Conservation (phyloP, 163 green algal species). For the Scenedesmus sp. region DNA sequence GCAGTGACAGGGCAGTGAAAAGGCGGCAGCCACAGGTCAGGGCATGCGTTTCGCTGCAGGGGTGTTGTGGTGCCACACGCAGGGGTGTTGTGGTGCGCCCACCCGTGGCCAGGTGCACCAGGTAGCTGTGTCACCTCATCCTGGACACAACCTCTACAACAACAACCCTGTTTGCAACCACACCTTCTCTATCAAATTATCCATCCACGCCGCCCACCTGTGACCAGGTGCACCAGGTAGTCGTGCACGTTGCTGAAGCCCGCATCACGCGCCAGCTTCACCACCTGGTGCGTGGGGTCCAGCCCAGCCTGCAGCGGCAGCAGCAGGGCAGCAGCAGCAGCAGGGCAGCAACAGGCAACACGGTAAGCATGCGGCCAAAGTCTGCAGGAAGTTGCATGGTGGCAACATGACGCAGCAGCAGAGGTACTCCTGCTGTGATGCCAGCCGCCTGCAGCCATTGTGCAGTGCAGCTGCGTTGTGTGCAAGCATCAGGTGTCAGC, state of each 20-base stretch:
- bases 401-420: not conserved
- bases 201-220: constrained; percentile 53
- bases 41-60: not conserved
- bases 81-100: not conserved
- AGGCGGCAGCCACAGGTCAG: not conserved
- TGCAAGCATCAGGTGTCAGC: not conserved
- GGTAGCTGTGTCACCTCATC: not conserved
- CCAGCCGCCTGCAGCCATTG: not conserved
- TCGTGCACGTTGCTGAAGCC: constrained; percentile 89
- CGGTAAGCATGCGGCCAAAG: not conserved
- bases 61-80: not conserved
- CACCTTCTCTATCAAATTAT: not conserved
- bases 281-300: constrained; percentile 78
- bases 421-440: not conserved
- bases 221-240: constrained; percentile 80
- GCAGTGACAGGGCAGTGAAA: not conserved
- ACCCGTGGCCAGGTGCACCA: not conserved
- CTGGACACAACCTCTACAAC: not conserved
- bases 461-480: not conserved
- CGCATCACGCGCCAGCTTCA: constrained; percentile 60
- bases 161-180: not conserved
- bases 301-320: constrained; percentile 63
- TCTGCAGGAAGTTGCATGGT: not conserved
- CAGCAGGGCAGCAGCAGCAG: not conserved
- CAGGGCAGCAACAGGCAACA: not conserved